phyloP scores from a whole-genome alignment of 768 basidiomycete genomes.

The Auriscalpium vulgare region DNA sequence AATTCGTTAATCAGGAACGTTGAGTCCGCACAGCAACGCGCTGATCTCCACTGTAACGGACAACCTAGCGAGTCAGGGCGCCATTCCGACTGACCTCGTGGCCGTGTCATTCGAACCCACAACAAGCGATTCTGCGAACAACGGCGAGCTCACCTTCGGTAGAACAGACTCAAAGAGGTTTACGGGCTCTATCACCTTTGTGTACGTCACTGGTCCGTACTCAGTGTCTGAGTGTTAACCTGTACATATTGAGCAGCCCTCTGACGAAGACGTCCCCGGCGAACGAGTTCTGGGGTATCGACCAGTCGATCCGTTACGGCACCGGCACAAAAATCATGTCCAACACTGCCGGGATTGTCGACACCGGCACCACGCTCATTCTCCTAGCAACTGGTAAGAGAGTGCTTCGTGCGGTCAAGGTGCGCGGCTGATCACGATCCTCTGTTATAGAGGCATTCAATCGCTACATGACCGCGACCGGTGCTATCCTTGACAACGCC shows the following conservation, averaged over 20 bases:
- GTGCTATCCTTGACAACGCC: conserved; percentile 21
- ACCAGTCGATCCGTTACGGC: conserved; percentile 25
- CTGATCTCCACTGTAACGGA: conserved; percentile 47
- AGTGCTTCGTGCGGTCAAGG: not conserved
- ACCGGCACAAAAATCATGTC: conserved; percentile 17
- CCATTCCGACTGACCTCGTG: conserved; percentile 20
- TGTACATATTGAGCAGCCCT: conserved; percentile 14
- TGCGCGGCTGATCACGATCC: too few species aligned
- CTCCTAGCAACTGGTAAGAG: conserved; percentile 23
- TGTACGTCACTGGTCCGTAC: conserved; percentile 11
- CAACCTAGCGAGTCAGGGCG: conserved; percentile 25
- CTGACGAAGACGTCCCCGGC: conserved; percentile 26
- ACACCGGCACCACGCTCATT: conserved; percentile 30
- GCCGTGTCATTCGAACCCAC: conserved; percentile 27
- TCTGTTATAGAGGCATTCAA: conserved; percentile 21
- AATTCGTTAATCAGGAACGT: conserved; percentile 11
- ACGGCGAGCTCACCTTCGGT: conserved; percentile 32
- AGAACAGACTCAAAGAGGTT: conserved; percentile 25
- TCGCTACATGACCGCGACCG: conserved; percentile 24
- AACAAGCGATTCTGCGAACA: conserved; percentile 13
- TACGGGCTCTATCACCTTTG: conserved; percentile 24
- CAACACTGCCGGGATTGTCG: conserved; percentile 25
- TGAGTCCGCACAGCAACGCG: conserved; percentile 13
- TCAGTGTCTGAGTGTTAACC: not conserved
- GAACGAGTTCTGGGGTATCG: conserved; percentile 26